Evolutionary conservation across 257 asterid species (phyloP), one percentile per base, ranked within the genome.

Genomic region (Misopates orontium): DNA sequence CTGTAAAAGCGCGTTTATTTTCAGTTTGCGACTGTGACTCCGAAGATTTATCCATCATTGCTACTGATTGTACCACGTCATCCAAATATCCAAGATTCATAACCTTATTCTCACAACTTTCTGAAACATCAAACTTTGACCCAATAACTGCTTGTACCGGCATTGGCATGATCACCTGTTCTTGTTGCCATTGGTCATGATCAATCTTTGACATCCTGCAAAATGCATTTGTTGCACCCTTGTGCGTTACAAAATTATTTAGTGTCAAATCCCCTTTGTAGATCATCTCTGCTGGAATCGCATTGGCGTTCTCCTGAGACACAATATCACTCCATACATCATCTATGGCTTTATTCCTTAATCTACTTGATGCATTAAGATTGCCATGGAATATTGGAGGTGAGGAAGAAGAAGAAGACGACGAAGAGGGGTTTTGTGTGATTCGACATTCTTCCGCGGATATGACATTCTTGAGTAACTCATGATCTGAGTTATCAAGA

Each of bases 361-460:
- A 28, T 31, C 25, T 21, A 8, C 15, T 18, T 49, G 55, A 49
- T 17, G 42, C 11, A 40, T 70, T 66, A 2, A 18, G 51, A 53
- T 75, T 71, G 44, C 23, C 42, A 47, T 56, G 42, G 52, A 67
- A 56, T 18, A 78, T 56, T 4, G 70, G 63, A 24, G 68, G 57
- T 4, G 72, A 62, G 17, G 71, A 61, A 10, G 71, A 61, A 3
- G 73, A 66, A 0, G 70, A 71, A 2, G 68, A 76, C 0, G 84
- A 68, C 0, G 77, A 66, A 6, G 78, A 63, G 28, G 73, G 53
- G 32, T 78, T 67, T 70, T 67, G 81, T 54, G 64, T 50, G 50
- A 53, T 25, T 3, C 28, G 53, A 40, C 42, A 54, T 22, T 68
- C 67, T 49, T 66, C 66, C 19, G 55, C 15, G 65, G 82, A 62